Conservation (phyloP, 129 eudicot genomes). For the Artemisia tridentata region DNA sequence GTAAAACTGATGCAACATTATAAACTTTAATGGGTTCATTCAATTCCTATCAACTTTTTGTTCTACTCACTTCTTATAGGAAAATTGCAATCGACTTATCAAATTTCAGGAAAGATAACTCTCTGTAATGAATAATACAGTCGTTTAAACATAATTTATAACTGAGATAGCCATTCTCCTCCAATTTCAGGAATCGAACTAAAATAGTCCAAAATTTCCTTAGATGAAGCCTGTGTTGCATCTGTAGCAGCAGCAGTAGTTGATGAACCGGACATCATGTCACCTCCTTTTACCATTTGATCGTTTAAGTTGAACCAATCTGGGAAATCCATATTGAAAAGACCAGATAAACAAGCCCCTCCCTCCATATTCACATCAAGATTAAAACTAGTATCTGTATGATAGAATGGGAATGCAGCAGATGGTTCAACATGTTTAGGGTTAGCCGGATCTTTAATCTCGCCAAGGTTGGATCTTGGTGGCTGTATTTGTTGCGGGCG, state of each 20-base stretch:
- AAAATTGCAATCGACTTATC: too few species aligned
- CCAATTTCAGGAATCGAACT: slow-evolving; percentile 31
- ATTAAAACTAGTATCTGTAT: slow-evolving; percentile 21
- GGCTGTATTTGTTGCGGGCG: slow-evolving; percentile 16
- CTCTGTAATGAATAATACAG: background rate
- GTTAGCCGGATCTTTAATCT: background rate
- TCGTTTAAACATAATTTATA: background rate
- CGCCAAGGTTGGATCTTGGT: background rate
- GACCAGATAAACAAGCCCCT: slow-evolving; percentile 20
- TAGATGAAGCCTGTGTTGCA: slow-evolving; percentile 19
- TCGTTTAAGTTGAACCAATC: background rate
- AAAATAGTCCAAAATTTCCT: slow-evolving; percentile 30
- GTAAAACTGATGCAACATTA: too few species aligned
- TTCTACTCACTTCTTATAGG: background rate
- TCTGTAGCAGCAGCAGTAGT: slow-evolving; percentile 5
- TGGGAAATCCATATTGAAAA: slow-evolving; percentile 29
- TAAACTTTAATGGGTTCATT: background rate
- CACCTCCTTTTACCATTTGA: slow-evolving; percentile 20
- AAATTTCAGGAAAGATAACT: too few species aligned
- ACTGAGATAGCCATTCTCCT: slow-evolving; percentile 37
- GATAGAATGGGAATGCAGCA: slow-evolving; percentile 13
- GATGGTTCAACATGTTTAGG: slow-evolving; percentile 9
- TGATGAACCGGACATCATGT: slow-evolving; percentile 21
- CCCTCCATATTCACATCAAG: slow-evolving; percentile 22
- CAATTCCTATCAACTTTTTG: background rate